Conservation (phyloP, 106 monocot genomes). For the Platanthera zijinensis region DNA sequence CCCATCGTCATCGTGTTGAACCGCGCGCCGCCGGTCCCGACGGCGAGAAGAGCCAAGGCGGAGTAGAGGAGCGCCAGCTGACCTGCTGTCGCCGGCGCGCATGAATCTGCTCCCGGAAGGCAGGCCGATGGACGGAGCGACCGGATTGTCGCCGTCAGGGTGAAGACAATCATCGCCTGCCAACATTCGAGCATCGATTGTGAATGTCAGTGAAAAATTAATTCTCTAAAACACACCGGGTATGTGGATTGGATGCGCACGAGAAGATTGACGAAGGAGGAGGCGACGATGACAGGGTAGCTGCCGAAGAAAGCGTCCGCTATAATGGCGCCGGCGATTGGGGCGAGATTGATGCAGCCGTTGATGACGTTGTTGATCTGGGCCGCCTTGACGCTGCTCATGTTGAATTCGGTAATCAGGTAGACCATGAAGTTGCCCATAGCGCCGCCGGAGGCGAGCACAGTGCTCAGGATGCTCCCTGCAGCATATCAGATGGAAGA, state of each 20-base stretch:
- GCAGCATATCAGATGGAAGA: no score
- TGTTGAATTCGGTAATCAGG: slow-evolving; percentile 46
- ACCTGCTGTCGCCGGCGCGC: slow-evolving; percentile 14
- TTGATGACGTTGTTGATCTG: slow-evolving; percentile 45
- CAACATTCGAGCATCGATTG: background rate
- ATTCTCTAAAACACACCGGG: no score
- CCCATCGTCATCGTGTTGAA: slow-evolving; percentile 47
- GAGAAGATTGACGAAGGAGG: slow-evolving; percentile 22
- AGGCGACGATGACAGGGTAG: slow-evolving; percentile 33
- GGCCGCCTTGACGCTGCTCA: slow-evolving; percentile 53
- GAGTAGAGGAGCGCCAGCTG: slow-evolving; percentile 35
- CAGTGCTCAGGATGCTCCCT: slow-evolving; percentile 26
- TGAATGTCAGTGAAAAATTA: background rate
- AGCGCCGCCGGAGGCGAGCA: slow-evolving; percentile 26
- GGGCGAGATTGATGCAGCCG: slow-evolving; percentile 47
- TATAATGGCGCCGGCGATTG: slow-evolving; percentile 48
- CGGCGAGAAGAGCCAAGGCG: slow-evolving; percentile 22
- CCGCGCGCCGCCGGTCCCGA: slow-evolving; percentile 39
- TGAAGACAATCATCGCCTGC: slow-evolving; percentile 42
- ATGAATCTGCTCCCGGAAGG: background rate
- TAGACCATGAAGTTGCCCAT: slow-evolving; percentile 49
- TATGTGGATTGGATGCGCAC: slow-evolving; percentile 2
- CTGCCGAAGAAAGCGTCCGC: slow-evolving; percentile 63
- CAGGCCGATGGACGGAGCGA: no score
- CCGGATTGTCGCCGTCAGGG: slow-evolving; percentile 20